A percentile compares a stretch with the other conserved stretches of the same genome.
phyloP scores from a whole-genome alignment of 176 grass and related monocot species.

The Raddia guianensis region DNA sequence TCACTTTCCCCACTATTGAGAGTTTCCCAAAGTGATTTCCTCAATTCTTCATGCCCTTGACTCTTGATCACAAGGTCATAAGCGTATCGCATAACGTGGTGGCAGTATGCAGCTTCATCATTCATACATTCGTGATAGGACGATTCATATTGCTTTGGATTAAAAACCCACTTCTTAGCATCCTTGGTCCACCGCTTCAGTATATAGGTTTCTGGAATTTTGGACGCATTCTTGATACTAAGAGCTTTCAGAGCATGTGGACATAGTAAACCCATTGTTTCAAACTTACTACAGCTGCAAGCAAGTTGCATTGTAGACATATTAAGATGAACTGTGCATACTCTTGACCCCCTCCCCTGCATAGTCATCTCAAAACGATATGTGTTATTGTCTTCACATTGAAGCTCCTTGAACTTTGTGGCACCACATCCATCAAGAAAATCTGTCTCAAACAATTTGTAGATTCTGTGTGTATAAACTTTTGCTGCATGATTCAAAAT shows the following conservation, averaged over 20 bases:
- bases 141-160: conserved; percentile 60
- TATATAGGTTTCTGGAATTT: conserved; percentile 77
- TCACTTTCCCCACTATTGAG: conserved; percentile 59
- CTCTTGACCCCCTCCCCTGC: conserved; percentile 68
- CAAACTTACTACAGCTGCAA: conserved; percentile 81
- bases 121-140: conserved; percentile 61
- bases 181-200: conserved; percentile 81
- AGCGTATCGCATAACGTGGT: conserved; percentile 74
- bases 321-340: conserved; percentile 61
- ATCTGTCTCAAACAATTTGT: conserved; percentile 80
- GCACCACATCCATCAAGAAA: conserved; percentile 81
- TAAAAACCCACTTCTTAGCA: conserved; percentile 75
- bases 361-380: conserved; percentile 80
- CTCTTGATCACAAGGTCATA: conserved; percentile 86
- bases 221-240: conserved; percentile 65
- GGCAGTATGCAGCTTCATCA: conserved; percentile 58
- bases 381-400: conserved; percentile 46
- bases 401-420: conserved; percentile 69
- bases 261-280: conserved; percentile 83
- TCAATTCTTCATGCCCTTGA: conserved; percentile 63
- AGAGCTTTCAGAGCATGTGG: conserved; percentile 78
- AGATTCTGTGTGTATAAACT: conserved; percentile 82
- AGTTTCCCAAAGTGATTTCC: conserved; percentile 58
- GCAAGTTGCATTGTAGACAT: conserved; percentile 48
- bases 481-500: conserved; percentile 81